These are phyloP conservation scores for Saccharomyces kudriavzevii DNA, from an alignment of 805 yeast species.

Conservation along the genomic window DNA sequence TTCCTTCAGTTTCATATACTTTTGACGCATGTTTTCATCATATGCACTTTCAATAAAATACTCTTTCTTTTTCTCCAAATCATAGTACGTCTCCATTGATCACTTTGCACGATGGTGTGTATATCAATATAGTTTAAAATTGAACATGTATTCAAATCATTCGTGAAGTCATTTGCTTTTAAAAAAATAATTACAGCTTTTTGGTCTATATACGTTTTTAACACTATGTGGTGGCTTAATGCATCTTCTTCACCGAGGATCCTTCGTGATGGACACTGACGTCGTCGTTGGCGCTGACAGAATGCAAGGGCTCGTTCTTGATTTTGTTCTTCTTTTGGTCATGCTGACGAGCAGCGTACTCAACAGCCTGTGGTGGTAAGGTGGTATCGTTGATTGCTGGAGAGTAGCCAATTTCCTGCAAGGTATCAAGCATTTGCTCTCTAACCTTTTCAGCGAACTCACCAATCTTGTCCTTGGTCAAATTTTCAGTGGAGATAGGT, in stretches of 20 bases:
- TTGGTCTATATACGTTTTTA: neutral
- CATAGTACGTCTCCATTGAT: neutral
- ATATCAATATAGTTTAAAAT: no score
- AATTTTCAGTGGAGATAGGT: slow-evolving; percentile 65
- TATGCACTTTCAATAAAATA: neutral
- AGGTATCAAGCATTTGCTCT: slow-evolving; percentile 43
- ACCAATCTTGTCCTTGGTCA: slow-evolving; percentile 65
- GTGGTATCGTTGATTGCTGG: slow-evolving; percentile 27
- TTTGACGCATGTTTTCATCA: neutral
- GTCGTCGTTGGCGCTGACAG: neutral
- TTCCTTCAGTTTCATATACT: neutral
- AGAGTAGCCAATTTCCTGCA: slow-evolving; percentile 35
- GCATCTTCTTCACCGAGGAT: neutral
- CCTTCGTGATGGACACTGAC: neutral
- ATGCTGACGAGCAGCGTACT: neutral
- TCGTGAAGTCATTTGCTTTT: neutral
- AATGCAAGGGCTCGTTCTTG: neutral
- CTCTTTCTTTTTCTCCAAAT: neutral
- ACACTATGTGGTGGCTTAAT: neutral
- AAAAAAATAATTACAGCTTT: neutral
- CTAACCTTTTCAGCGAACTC: slow-evolving; percentile 50
- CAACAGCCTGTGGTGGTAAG: slow-evolving; percentile 21
- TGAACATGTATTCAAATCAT: neutral
- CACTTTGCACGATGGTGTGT: neutral
- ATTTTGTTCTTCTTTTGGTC: neutral